phyloP scores from a whole-genome alignment of 2,329 filamentous ascomycete genomes.

The Chaetothyriales sp. region DNA sequence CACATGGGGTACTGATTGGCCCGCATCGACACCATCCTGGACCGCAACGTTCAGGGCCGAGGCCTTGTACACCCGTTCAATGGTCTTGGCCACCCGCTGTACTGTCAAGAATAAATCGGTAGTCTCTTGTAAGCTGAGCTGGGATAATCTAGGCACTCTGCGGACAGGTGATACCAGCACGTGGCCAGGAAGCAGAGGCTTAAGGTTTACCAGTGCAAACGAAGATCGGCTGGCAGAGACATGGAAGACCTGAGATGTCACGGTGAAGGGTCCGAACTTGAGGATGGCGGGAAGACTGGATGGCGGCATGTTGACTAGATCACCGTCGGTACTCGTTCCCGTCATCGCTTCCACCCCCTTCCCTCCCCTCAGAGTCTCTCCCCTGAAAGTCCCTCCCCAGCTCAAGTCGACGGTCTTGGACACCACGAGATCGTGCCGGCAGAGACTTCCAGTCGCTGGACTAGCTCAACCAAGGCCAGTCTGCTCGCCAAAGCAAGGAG shows the following conservation, averaged over 20 bases:
- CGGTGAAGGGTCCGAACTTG: conserved; percentile 60
- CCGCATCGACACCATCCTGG: conserved; percentile 81
- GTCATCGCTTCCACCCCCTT: background rate
- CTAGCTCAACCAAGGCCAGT: too few species aligned
- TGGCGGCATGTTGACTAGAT: conserved; percentile 6
- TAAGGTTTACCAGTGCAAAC: conserved; percentile 88
- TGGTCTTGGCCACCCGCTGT: conserved; percentile 63
- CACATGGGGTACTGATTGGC: conserved; percentile 85
- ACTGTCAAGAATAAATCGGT: conserved; percentile 76
- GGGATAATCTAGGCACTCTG: conserved; percentile 55
- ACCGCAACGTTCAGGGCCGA: conserved; percentile 82
- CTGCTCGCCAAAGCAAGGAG: too few species aligned
- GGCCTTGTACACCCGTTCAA: conserved; percentile 46
- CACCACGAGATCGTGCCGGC: too few species aligned
- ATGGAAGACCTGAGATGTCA: conserved; percentile 81
- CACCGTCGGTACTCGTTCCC: background rate
- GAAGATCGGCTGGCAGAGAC: conserved; percentile 48
- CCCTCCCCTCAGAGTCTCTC: background rate
- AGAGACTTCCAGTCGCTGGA: too few species aligned
- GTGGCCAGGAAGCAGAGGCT: conserved; percentile 83
- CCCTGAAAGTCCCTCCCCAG: too few species aligned
- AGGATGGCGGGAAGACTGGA: conserved; percentile 25
- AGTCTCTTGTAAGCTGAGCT: conserved; percentile 59
- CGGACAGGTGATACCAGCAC: conserved; percentile 71
- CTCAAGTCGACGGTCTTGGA: too few species aligned